Percentiles rank a stretch among this genome's conserved stretches.
Evolutionary conservation across 305 asterid genomes (phyloP).

Genomic region (Nicotiana rustica): DNA sequence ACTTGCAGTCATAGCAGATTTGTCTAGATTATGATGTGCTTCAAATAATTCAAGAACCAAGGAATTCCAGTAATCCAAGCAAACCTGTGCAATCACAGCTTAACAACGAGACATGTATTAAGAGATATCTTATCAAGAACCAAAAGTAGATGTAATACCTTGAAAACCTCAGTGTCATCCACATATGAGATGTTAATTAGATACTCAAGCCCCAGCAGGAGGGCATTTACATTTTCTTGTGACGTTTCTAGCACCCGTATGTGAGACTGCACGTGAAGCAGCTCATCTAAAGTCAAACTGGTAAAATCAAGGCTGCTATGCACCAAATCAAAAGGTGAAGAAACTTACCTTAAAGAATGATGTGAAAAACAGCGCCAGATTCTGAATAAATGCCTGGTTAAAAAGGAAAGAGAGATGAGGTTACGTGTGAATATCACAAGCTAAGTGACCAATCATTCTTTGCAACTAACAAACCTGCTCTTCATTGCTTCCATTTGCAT

Average conservation of each 20-base stretch:
- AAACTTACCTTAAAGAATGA: slow-evolving; percentile 85
- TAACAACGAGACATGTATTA: not conserved
- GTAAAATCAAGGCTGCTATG: not conserved
- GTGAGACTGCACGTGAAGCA: slow-evolving; percentile 71
- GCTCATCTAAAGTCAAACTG: slow-evolving; percentile 25
- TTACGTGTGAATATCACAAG: slow-evolving; percentile 16
- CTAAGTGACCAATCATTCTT: slow-evolving; percentile 4
- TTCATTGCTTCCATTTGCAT: slow-evolving; percentile 81
- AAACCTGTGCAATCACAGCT: slow-evolving; percentile 63
- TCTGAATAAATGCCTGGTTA: slow-evolving; percentile 92
- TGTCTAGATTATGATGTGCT: slow-evolving; percentile 79
- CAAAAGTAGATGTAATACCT: slow-evolving; percentile 56
- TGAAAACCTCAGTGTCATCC: slow-evolving; percentile 98
- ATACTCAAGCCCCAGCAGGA: slow-evolving; percentile 89
- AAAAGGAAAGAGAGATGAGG: slow-evolving; percentile 31
- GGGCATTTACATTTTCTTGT: slow-evolving; percentile 73
- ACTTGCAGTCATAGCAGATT: slow-evolving; percentile 67
- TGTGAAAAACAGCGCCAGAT: slow-evolving; percentile 93
- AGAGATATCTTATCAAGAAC: slow-evolving; percentile 14
- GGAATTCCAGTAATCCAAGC: slow-evolving; percentile 98
- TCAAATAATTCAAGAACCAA: slow-evolving; percentile 89
- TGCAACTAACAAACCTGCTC: slow-evolving; percentile 72
- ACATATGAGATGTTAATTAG: slow-evolving; percentile 90
- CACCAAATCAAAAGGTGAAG: slow-evolving; percentile 18
- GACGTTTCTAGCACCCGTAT: slow-evolving; percentile 82